Conservation (phyloP, 2,329 filamentous ascomycete species). For the Nakataea oryzae region DNA sequence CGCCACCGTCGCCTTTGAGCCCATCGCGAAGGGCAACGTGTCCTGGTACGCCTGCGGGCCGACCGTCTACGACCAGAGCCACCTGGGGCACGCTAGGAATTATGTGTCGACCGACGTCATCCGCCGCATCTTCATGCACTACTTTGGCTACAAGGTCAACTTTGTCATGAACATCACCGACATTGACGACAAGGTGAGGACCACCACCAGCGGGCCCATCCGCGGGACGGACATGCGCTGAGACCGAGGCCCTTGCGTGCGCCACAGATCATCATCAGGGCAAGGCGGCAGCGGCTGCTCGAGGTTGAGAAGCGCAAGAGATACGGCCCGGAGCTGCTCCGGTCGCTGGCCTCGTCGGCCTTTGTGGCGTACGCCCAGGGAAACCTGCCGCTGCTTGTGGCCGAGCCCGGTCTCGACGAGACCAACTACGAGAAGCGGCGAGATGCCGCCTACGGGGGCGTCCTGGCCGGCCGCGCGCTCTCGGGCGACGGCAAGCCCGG, state of each 20-base stretch:
- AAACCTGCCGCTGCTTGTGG: slow-evolving; percentile 41
- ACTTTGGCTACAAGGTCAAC: slow-evolving; percentile 71
- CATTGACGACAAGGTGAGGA: slow-evolving; percentile 46
- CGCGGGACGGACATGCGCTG: not conserved
- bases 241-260: not conserved
- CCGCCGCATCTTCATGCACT: slow-evolving; percentile 69
- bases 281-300: slow-evolving; percentile 71
- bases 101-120: slow-evolving; percentile 89
- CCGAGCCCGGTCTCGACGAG: slow-evolving; percentile 30
- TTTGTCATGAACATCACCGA: slow-evolving; percentile 95
- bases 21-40: slow-evolving; percentile 60
- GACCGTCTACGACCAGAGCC: slow-evolving; percentile 74
- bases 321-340: slow-evolving; percentile 34
- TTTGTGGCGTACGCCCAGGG: slow-evolving; percentile 45
- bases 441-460: slow-evolving; percentile 38
- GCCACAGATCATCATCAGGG: slow-evolving; percentile 44
- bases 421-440: slow-evolving; percentile 38
- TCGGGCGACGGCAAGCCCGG: slow-evolving; percentile 11
- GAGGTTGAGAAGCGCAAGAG: slow-evolving; percentile 67
- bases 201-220: not conserved
- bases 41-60: slow-evolving; percentile 87
- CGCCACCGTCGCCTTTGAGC: slow-evolving; percentile 62
- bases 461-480: slow-evolving; percentile 12
- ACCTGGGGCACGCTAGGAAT: slow-evolving; percentile 76
- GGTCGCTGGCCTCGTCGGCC: slow-evolving; percentile 37